Evolutionary conservation across 2,329 filamentous ascomycete genomes (phyloP), one percentile per base, ranked within the genome.

Genomic region (Ophiobolus disseminans): DNA sequence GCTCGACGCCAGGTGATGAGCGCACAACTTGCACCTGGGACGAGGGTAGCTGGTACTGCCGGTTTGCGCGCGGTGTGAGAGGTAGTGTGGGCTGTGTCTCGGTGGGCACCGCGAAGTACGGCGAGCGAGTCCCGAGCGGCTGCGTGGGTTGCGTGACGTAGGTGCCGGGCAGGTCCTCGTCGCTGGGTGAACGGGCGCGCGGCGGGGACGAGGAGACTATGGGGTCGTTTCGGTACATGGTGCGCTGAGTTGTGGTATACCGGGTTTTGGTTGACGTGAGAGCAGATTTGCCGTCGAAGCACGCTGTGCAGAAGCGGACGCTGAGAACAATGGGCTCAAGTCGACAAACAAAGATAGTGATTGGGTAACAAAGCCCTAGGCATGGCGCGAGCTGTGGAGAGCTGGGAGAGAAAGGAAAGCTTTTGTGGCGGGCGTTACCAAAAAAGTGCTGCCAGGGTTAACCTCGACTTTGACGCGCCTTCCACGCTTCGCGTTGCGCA

Each of bases 11-110:
- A 2, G 91, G 92, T 1, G 93, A 97, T 3, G 92, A 97, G n/a
- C 90, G 90, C 22, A 88, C 86, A 3, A 97, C 92, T 71, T 96
- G 92, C 46, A 97, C 78, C 40, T 81, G 68, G 23, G 63, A 80
- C 17, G 63, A 79, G 19, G 57, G 45, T 14, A 47, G 40, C 32
- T 62, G 60, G 21, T 40, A 46, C 11, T 65, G 68, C 23, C 70
- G 69, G 20, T 63, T 67, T 30, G 71, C 55, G 25, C 70, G 64
- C 2, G 75, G 72, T 13, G 78, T 75, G 20, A 86, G 71, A 25
- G 85, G 73, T 61, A 87, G 85, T 9, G 82, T 87, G 0, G 85
- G 83, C 60, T 87, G 85, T 21, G 62, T 65, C 11, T 84, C 53
- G 49, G 63, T 36, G 3, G 62, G 58, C 13, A 48, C 47, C 9